Base-by-base conservation (phyloP, 1,284 basidiomycete species). In the Ceratobasidium sp. region DNA sequence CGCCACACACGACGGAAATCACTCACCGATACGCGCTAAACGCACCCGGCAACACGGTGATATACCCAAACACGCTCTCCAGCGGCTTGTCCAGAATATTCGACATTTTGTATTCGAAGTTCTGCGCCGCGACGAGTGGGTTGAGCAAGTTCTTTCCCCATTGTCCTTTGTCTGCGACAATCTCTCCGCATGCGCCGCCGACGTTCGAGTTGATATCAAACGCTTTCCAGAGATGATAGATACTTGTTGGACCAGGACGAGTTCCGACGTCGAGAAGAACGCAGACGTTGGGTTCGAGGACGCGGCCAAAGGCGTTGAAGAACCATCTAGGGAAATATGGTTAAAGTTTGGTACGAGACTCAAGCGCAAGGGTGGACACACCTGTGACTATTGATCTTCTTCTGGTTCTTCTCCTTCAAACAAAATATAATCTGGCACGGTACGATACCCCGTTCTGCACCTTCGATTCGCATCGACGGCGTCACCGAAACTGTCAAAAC, bases 161-260 rank as follows among this genome's bases (percentile, higher is more conserved):
- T 84, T 91, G 93, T 61, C 95, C 95, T 84, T 96, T 97, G 78
- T 96, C 86, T 0, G 96, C 95, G 34, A 97, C 95, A 73, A 98
- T 97, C 86, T 98, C 96, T n/a, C 96, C 96, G 82, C 96, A 98
- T 4, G 97, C 97, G 37, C 97, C 97, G 0, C 96, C 97, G 44
- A 98, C 95, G 79, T 97, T 97, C 37, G 93, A 94, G 84, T 98
- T 96, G 84, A 96, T 93, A 82, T 98, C 96, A 79, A 99, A 98
- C 3, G 95, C 93, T 84, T 98, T 98, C 97, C 97, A 98, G 11
- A 99, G 86, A 81, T 98, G 95, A 83, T 98, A 99, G 81, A 98
- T 97, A 19, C 90, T 92, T 59, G 91, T 94, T 8, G 92, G 90
- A 1, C 94, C 95, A 0, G 97, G 97, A 88, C 92, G 91, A 0